Percentiles rank a stretch among this genome's conserved stretches.
Conservation (phyloP, 306 rosid species). For the Medicago ruthenica region DNA sequence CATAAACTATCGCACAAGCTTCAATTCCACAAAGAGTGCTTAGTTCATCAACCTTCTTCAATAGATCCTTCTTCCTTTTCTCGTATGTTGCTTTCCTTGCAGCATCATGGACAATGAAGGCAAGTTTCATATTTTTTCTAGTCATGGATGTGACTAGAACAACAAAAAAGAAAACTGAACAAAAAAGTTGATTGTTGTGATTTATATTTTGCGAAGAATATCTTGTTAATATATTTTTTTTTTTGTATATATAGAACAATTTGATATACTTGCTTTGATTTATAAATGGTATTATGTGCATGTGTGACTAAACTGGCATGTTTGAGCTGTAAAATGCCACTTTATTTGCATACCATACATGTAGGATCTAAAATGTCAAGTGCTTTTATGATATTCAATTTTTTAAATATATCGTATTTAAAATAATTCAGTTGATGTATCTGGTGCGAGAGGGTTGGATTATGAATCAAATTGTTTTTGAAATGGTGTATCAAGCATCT, state of each 20-base stretch:
- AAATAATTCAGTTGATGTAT: background rate
- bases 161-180: background rate
- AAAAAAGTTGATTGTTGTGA: constrained; percentile 2
- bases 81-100: constrained; percentile 45
- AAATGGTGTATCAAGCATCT: too few relatives aligned
- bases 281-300: background rate
- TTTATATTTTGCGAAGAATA: background rate
- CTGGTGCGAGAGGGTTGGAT: background rate
- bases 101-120: constrained; percentile 44
- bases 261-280: background rate
- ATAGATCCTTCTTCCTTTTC: constrained; percentile 45
- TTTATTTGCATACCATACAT: background rate
- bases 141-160: constrained; percentile 29
- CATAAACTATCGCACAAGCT: too few relatives aligned
- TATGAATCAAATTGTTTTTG: background rate
- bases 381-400: background rate
- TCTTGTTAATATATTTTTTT: background rate
- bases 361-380: background rate
- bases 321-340: background rate
- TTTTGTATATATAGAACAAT: constrained; percentile 1
- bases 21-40: constrained; percentile 51
- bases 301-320: background rate
- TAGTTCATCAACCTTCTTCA: constrained; percentile 48
- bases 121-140: constrained; percentile 47
- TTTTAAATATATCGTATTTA: background rate